These are phyloP conservation scores for Porphyra umbilicalis DNA, from an alignment of 31 red algal species.

Conservation along the genomic window DNA sequence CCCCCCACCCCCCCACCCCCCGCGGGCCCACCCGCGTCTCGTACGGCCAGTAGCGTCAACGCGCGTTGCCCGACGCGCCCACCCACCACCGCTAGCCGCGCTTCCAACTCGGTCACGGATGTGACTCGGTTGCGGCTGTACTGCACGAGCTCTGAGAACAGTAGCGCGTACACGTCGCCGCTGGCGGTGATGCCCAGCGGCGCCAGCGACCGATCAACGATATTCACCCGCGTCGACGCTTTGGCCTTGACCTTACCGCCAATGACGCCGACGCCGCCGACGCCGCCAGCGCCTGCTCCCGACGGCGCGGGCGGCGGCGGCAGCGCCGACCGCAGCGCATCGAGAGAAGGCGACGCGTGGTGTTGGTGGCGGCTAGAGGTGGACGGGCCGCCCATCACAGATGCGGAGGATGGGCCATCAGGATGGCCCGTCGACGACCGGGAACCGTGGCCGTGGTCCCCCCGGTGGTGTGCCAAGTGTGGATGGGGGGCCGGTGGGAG, in stretches of 20 bases:
- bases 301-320: background rate
- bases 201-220: background rate
- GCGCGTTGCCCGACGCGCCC: slow-evolving; percentile 56
- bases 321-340: background rate
- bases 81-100: slow-evolving; percentile 54
- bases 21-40: slow-evolving; percentile 4
- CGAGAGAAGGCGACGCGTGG: background rate
- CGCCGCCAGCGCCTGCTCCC: background rate
- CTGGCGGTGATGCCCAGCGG: slow-evolving; percentile 26
- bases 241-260: background rate
- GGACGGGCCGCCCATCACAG: background rate
- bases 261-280: background rate
- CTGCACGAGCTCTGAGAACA: slow-evolving; percentile 77
- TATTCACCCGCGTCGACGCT: background rate
- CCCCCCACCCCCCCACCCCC: background rate
- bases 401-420: background rate
- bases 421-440: background rate
- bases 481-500: background rate
- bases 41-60: slow-evolving; percentile 47
- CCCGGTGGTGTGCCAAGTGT: background rate
- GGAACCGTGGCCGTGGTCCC: background rate
- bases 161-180: slow-evolving; percentile 61
- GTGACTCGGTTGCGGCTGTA: slow-evolving; percentile 81
- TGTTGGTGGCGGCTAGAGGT: background rate
- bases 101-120: slow-evolving; percentile 77